Percentiles rank a stretch among this genome's conserved stretches.
Evolutionary conservation across 106 monocot species (phyloP).

Genomic region (Apostasia ramifera): DNA sequence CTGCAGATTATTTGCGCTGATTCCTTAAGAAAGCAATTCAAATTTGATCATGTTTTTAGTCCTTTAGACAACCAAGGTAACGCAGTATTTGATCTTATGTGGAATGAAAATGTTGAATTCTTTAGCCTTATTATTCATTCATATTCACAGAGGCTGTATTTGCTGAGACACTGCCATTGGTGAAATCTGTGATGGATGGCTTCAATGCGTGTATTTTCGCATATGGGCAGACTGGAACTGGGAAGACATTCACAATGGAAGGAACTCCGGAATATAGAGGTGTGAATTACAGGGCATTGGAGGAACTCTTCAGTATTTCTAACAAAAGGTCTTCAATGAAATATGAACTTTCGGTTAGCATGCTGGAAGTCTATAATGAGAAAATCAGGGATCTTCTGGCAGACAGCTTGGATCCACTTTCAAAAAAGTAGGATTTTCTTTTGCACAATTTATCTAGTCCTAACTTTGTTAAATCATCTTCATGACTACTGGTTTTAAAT

Average conservation of each 20-base stretch:
- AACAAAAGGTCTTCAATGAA: slow-evolving; percentile 21
- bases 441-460: background rate
- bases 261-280: slow-evolving; percentile 80
- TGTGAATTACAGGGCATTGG: slow-evolving; percentile 84
- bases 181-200: slow-evolving; percentile 84
- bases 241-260: slow-evolving; percentile 99
- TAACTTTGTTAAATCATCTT: background rate
- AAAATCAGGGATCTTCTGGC: slow-evolving; percentile 77
- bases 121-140: background rate
- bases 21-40: slow-evolving; percentile 62
- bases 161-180: slow-evolving; percentile 65
- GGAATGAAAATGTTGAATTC: background rate
- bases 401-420: slow-evolving; percentile 36
- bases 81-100: background rate
- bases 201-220: slow-evolving; percentile 95
- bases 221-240: slow-evolving; percentile 95
- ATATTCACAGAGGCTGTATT: slow-evolving; percentile 55
- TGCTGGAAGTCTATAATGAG: slow-evolving; percentile 96
- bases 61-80: slow-evolving; percentile 79
- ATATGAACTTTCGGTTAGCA: slow-evolving; percentile 75
- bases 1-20: slow-evolving; percentile 62
- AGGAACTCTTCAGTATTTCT: slow-evolving; percentile 71
- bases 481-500: background rate
- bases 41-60: slow-evolving; percentile 85
- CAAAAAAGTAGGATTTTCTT: slow-evolving; percentile 48